Conservation (phyloP, 2,329 filamentous ascomycete species). For the Microdochium bolleyi region DNA sequence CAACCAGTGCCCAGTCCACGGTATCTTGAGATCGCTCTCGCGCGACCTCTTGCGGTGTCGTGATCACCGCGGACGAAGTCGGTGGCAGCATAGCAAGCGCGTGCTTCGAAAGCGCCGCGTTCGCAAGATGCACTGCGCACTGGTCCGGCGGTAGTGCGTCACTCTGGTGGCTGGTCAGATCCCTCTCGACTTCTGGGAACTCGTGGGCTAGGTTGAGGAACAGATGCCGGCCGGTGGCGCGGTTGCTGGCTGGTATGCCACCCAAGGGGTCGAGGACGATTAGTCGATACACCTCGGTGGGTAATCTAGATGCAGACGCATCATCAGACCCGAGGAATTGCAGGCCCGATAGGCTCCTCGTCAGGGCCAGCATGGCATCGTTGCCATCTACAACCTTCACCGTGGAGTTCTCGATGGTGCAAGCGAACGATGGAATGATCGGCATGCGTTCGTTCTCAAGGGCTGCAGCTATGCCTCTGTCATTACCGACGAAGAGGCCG, state of each 20-base stretch:
- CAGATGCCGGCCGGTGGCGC: slow-evolving; percentile 60
- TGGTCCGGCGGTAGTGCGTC: background rate
- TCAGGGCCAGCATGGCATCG: slow-evolving; percentile 69
- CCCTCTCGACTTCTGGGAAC: slow-evolving; percentile 58
- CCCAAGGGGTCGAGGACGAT: slow-evolving; percentile 85
- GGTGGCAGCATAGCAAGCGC: slow-evolving; percentile 71
- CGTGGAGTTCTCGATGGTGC: slow-evolving; percentile 28
- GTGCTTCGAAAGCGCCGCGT: slow-evolving; percentile 64
- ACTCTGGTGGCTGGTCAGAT: slow-evolving; percentile 36
- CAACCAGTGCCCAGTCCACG: slow-evolving; percentile 42
- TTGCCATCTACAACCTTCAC: slow-evolving; percentile 32
- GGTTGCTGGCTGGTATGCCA: slow-evolving; percentile 64
- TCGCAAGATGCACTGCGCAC: slow-evolving; percentile 41
- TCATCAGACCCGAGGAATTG: slow-evolving; percentile 36
- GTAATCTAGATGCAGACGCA: slow-evolving; percentile 27
- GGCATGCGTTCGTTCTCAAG: slow-evolving; percentile 62
- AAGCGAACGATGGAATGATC: slow-evolving; percentile 51
- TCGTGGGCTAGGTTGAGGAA: slow-evolving; percentile 95
- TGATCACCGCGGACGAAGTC: slow-evolving; percentile 80
- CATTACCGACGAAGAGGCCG: slow-evolving; percentile 30
- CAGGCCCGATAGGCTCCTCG: slow-evolving; percentile 66
- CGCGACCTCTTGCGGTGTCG: slow-evolving; percentile 78
- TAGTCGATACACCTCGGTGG: slow-evolving; percentile 61
- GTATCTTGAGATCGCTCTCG: slow-evolving; percentile 32
- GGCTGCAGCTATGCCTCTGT: slow-evolving; percentile 53